Base-by-base conservation (phyloP, 2,329 filamentous ascomycete species). In the Cladosporium sp. region DNA sequence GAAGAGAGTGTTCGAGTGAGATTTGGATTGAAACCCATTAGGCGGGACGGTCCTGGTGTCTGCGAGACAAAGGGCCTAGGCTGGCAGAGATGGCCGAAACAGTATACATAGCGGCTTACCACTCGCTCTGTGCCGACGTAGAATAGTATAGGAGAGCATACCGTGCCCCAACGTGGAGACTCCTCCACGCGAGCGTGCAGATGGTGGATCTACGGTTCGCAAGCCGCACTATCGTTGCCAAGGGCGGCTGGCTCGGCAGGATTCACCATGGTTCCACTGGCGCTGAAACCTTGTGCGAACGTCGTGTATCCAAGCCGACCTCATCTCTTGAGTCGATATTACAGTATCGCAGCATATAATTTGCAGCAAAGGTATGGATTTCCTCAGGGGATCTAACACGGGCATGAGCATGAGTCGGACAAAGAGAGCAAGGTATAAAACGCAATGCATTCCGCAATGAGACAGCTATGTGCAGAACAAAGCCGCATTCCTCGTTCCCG, bases 401-500 rank as follows among this genome's bases (percentile, higher is more conserved):
- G n/a, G 18, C 18, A 21, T 21, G 29, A 33, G 28, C 21, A 21
- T 21, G 21, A 12, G n/a, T 18, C 29, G 35, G 40, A 62, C 29
- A 62, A 52, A 40, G 26, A 18, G 33, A 16, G 33, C 6, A 33
- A 29, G 28, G 33, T 46, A 16, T 23, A n/a, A 23, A 63, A 29
- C n/a, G 50, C 33, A 16, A 23, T 63, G 50, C 61, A 56, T 63
- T 63, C 61, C 49, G 33, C n/a, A 31, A 56, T 35, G 61, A 63
- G 61, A 63, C 61, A 63, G 35, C n/a, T 53, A 46, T 63, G 56
- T 50, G 31, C 49, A 55, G 49, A 16, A 63, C 60, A 63, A 63
- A 63, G 60, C 61, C 61, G 61, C 61, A 63, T 63, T 62, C 31
- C 49, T 33, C 60, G 31, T 26, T 37, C 44, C 59, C 49, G 50